Evolutionary conservation across 768 basidiomycete genomes (phyloP), one percentile per base, ranked within the genome.

Genomic region (Solioccasus polychromus): DNA sequence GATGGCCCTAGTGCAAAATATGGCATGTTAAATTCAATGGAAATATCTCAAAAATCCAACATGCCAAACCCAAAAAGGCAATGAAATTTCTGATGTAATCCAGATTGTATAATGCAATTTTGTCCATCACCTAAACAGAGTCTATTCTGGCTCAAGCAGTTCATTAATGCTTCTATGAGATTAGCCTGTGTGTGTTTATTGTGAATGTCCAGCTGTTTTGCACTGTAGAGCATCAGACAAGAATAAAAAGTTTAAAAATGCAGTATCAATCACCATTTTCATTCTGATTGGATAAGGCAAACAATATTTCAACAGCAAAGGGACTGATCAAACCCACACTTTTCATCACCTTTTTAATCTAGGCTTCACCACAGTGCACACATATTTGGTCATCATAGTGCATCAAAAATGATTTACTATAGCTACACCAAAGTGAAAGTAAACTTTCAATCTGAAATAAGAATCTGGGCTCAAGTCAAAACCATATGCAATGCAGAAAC

Each of bases 31-130:
- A n/a, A 8, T 32, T 6, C 7, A 17, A n/a, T n/a, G n/a, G n/a
- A n/a, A n/a, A n/a, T n/a, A n/a, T n/a, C n/a, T n/a, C n/a, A 15
- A 5, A 39, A 18, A 5, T 0, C 12, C 8, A 18, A 9, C 51
- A 29, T 2, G 56, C 60, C 48, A 0, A 51, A 36, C 19, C 60
- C 57, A n/a, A 62, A 55, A 9, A 61, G 35, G n/a, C n/a, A n/a
- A n/a, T n/a, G n/a, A n/a, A n/a, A n/a, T n/a, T n/a, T n/a, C n/a
- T n/a, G n/a, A n/a, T n/a, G n/a, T n/a, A n/a, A n/a, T n/a, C n/a
- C n/a, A n/a, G n/a, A n/a, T n/a, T n/a, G n/a, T n/a, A 3, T 18
- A 14, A 22, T 45, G 30, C 20, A 62, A 39, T 26, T 5, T 14
- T 28, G 37, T 49, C 26, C 4, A 12, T 9, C 1, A 28, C 8